Conservation (phyloP, 1,284 basidiomycete genomes). For the Ustilago shanxiensis region DNA sequence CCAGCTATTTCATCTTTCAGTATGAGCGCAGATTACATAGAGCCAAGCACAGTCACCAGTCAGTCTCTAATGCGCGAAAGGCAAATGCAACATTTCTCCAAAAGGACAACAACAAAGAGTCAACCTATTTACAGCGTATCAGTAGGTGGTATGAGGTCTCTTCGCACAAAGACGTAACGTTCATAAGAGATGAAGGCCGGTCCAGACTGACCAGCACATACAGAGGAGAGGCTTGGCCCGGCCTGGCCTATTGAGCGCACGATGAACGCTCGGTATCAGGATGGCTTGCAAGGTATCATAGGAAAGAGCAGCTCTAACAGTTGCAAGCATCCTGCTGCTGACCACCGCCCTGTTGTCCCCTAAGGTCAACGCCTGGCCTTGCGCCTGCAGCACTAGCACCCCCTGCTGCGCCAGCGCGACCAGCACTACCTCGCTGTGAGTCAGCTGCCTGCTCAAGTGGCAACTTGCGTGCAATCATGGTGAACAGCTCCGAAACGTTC, state of each 20-base stretch:
- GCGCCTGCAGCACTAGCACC: slow-evolving; percentile 31
- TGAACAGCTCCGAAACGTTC: slow-evolving; percentile 81
- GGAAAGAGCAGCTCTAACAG: slow-evolving; percentile 29
- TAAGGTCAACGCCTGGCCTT: slow-evolving; percentile 53
- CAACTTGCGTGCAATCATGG: slow-evolving; percentile 66
- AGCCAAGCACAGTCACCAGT: no score
- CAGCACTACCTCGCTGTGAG: slow-evolving; percentile 38
- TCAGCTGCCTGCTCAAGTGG: slow-evolving; percentile 62
- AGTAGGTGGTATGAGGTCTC: neutral
- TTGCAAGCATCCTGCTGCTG: slow-evolving; percentile 57
- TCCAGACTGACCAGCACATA: neutral
- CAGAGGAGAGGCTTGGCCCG: neutral
- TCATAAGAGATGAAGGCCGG: neutral
- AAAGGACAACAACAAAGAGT: neutral
- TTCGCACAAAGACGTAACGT: neutral
- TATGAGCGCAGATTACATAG: no score
- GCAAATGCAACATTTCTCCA: neutral
- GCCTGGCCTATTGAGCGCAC: neutral
- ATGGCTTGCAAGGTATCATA: neutral
- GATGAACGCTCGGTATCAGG: neutral
- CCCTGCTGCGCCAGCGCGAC: slow-evolving; percentile 35
- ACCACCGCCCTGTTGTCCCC: slow-evolving; percentile 43
- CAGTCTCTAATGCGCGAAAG: neutral
- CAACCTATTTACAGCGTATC: slow-evolving; percentile 7
- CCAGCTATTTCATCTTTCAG: neutral